Percentiles rank a stretch among this genome's conserved stretches.
Conservation (phyloP, 352 stramenopile species). For the Peronospora belbahrii region DNA sequence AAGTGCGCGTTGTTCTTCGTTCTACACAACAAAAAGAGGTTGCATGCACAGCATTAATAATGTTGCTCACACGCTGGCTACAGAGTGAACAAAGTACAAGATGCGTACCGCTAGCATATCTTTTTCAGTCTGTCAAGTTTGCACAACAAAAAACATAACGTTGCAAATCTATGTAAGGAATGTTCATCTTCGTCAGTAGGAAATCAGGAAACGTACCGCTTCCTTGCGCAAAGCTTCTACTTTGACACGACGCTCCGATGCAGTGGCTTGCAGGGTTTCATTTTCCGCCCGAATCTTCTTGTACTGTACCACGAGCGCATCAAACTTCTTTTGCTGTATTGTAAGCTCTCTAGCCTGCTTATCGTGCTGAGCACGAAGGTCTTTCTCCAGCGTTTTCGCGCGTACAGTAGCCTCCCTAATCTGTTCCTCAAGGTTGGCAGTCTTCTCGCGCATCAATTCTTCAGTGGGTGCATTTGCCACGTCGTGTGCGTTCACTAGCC, state of each 20-base stretch:
- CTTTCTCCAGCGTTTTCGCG: constrained; percentile 60
- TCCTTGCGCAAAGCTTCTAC: constrained; percentile 79
- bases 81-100: not conserved
- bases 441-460: constrained; percentile 84
- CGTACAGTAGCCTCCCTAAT: constrained; percentile 78
- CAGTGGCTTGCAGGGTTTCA: constrained; percentile 62
- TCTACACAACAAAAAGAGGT: constrained; percentile 30
- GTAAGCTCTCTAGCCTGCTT: constrained; percentile 66
- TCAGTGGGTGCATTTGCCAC: constrained; percentile 63
- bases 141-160: constrained; percentile 5
- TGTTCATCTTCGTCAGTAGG: not conserved
- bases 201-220: constrained; percentile 38
- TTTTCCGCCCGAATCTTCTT: constrained; percentile 80
- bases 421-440: constrained; percentile 81
- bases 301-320: constrained; percentile 70
- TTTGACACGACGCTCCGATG: constrained; percentile 46
- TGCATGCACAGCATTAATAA: not conserved
- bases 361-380: constrained; percentile 65
- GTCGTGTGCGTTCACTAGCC: constrained; percentile 79
- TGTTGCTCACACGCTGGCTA: not conserved
- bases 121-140: constrained; percentile 65
- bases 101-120: constrained; percentile 69
- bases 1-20: constrained; percentile 81
- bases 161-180: constrained; percentile 8
- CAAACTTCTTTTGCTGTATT: constrained; percentile 73